Evolutionary conservation across 2,329 filamentous ascomycete genomes (phyloP), one percentile per base, ranked within the genome.

Genomic region (Botrytis medusae): DNA sequence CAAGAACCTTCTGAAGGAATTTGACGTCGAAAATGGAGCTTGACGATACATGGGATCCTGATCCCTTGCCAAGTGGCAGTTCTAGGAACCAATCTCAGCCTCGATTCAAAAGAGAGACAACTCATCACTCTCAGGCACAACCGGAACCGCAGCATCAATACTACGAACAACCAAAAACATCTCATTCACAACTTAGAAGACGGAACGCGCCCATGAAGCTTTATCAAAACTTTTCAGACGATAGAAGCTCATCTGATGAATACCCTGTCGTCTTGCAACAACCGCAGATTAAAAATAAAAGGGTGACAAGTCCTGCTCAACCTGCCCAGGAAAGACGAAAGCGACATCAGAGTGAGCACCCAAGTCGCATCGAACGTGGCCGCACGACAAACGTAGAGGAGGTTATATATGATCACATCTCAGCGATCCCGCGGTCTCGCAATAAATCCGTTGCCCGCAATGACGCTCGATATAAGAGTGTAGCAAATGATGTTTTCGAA

Each of bases 271-370:
- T 68, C 18, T 25, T 54, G 48, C 46, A 32, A 51, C 65, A 42
- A 25, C 48, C 48, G 2, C 65, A 68, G n/a, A 12, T 32, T n/a
- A 57, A 46, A 34, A 20, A 57, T 16, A 72, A 72, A 46, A 64
- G 69, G 34, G 37, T 22, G 12, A 34, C n/a, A 59, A 42, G 22
- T n/a, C 37, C n/a, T 3, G 10, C 22, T 42, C 32, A 57, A 20
- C 34, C 29, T 32, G 22, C 20, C 5, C 37, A 37, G 2, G 37
- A 18, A 3, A 32, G 59, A 65, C 20, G n/a, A 4, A 72, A 72
- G 64, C 46, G 69, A 34, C 60, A 67, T 44, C 69, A 72, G 48
- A 72, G 69, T 46, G 46, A 72, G n/a, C 46, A 64, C 20, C 60
- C 69, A 42, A 46, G 37, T 34, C 29, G n/a, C 14, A 10, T 16